Base-by-base conservation (phyloP, 2,329 filamentous ascomycete species). In the Thielaviopsis euricoi region DNA sequence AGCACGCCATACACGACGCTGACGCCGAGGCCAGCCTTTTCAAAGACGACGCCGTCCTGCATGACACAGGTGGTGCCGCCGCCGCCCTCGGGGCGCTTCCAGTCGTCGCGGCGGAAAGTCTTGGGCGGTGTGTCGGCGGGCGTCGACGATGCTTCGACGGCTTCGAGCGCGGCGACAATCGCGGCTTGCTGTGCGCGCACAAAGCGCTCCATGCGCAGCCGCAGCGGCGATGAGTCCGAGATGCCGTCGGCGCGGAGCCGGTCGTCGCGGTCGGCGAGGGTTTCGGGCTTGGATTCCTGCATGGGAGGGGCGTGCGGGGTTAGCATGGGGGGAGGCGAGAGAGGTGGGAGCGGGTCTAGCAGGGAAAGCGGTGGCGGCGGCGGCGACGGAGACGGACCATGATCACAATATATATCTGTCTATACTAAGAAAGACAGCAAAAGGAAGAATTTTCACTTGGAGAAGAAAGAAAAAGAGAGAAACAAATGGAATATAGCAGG, bases 11-110 rank as follows among this genome's bases (percentile, higher is more conserved):
- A 97, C 54, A 98, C 93, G 61, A 97, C 83, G 59, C 87, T 94
- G 66, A 91, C 90, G 67, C 95, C 95, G 60, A 97, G 89, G 29
- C 93, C 93, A 51, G 87, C 93, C 73, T 98, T 98, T 71, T 98
- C 93, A 66, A 98, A 98, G 55, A 96, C 89, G 62, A 94, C 91
- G 64, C 93, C 90, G 63, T 96, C 89, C 70, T 98, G 93, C 19
- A 98, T 76, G 46, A 98, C 90, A 71, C 90, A 95, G 17, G 89
- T 94, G 65, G 91, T 90, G 63, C 93, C 93, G 63, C 93, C 93
- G 58, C 93, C 93, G 57, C 93, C 93, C 67, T 89, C 84, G 59
- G 87, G 84, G 55, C 93, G 83, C 61, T 82, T 78, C 93, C 93
- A 98, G 63, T 85, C 84, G 72, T 98, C 93, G 60, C 82, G 76